Evolutionary conservation across 805 yeast species (phyloP).

Genomic region (Kregervanrija delftensis): DNA sequence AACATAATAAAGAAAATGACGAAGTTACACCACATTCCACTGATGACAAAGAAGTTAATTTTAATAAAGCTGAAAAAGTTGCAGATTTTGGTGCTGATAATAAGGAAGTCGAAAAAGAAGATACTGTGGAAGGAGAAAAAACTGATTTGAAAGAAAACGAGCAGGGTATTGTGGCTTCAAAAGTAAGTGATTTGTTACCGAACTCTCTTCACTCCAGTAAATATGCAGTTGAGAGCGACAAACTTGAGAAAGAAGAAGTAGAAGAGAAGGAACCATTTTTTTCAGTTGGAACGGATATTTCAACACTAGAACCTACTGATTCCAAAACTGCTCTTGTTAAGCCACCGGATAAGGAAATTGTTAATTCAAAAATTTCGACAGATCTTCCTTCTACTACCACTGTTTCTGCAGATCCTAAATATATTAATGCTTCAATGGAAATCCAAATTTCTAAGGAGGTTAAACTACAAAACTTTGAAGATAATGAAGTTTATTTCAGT

Average conservation of each 20-base stretch:
- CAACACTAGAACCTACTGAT: background rate
- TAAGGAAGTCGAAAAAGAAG: background rate
- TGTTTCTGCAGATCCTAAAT: too few relatives aligned
- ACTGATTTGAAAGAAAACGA: too few relatives aligned
- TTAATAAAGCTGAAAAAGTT: background rate
- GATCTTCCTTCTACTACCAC: too few relatives aligned
- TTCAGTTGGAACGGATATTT: background rate
- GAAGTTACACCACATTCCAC: background rate
- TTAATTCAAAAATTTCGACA: background rate
- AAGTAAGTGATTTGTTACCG: too few relatives aligned
- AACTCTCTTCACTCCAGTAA: background rate
- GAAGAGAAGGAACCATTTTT: background rate
- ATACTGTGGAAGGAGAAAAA: too few relatives aligned
- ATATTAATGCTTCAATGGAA: background rate
- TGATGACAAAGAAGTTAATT: background rate
- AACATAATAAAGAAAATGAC: background rate
- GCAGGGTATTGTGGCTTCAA: too few relatives aligned
- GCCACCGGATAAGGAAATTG: background rate
- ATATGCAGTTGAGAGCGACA: background rate
- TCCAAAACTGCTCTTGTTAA: background rate
- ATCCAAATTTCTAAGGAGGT: too few relatives aligned
- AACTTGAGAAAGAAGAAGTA: constrained; percentile 5
- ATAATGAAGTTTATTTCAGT: constrained; percentile 23
- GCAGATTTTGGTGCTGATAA: background rate
- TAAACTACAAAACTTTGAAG: constrained; percentile 10